A percentile compares a stretch with the other conserved stretches of the same genome.
Conservation (phyloP, 768 basidiomycete species). For the Auriscalpium orientale region DNA sequence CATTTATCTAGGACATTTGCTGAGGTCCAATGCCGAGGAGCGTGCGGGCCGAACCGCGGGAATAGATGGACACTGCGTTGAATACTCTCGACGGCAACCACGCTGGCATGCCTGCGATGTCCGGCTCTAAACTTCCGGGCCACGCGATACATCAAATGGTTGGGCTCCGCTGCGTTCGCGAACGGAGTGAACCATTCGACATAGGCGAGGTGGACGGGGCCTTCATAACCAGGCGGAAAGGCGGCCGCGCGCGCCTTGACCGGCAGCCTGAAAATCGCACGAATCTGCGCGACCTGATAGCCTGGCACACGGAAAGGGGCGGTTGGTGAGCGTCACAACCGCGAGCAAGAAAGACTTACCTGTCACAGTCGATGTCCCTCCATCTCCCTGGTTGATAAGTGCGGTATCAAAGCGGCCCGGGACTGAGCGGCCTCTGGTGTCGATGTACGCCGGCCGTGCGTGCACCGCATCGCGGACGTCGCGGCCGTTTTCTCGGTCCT, state of each 20-base stretch:
- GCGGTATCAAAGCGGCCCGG: conserved; percentile 4
- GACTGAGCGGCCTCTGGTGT: background rate
- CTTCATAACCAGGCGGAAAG: background rate
- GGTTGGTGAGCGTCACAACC: background rate
- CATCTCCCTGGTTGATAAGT: background rate
- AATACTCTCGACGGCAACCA: conserved; percentile 6
- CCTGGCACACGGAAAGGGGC: background rate
- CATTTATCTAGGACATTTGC: conserved; percentile 9
- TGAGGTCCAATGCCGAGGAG: conserved; percentile 4
- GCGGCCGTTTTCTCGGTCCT: background rate
- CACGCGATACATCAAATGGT: background rate
- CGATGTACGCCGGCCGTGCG: background rate
- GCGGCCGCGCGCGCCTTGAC: background rate
- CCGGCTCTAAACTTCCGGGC: background rate
- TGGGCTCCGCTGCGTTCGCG: background rate
- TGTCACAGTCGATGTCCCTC: background rate
- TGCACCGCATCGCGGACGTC: background rate
- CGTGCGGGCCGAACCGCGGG: conserved; percentile 3
- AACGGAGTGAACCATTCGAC: conserved; percentile 2
- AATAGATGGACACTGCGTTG: conserved; percentile 4
- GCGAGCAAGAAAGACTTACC: background rate
- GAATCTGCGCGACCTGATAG: background rate
- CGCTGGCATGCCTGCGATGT: background rate
- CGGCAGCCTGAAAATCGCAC: background rate
- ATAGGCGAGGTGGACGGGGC: background rate